A percentile compares a stretch with the other conserved stretches of the same genome.
These are phyloP conservation scores for Limnanthes douglasii DNA, from an alignment of 345 rosid species.

Conservation along the genomic window DNA sequence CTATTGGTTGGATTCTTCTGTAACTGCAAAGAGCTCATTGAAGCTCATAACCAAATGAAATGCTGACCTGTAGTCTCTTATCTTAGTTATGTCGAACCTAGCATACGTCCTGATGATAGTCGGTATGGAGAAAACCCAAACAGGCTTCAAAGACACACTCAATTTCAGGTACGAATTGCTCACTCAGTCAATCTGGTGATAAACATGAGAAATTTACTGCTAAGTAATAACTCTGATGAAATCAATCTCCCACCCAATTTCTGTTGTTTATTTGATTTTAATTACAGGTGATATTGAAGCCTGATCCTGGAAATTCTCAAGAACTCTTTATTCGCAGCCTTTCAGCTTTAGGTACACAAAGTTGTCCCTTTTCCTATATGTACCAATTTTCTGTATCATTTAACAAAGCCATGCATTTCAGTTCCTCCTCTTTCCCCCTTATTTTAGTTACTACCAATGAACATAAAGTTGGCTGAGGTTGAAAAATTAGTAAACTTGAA, in stretches of 20 bases:
- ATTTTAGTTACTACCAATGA: no score
- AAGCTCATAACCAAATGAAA: background rate
- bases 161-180: slow-evolving; percentile 78
- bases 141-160: slow-evolving; percentile 94
- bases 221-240: no score
- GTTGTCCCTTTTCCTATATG: background rate
- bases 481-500: no score
- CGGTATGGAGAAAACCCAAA: slow-evolving; percentile 96
- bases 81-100: slow-evolving; percentile 74
- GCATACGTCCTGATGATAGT: slow-evolving; percentile 93
- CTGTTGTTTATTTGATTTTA: no score
- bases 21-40: background rate
- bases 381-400: no score
- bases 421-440: no score
- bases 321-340: slow-evolving; percentile 81
- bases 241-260: no score
- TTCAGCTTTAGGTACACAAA: slow-evolving; percentile 63
- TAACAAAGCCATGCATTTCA: no score
- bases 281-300: slow-evolving; percentile 80
- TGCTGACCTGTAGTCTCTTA: slow-evolving; percentile 8
- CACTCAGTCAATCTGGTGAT: no score
- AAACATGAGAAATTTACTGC: no score
- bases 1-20: background rate
- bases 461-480: no score
- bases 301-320: slow-evolving; percentile 96